These are phyloP conservation scores for Malus asiatica DNA, from an alignment of 306 rosid species.

Conservation along the genomic window DNA sequence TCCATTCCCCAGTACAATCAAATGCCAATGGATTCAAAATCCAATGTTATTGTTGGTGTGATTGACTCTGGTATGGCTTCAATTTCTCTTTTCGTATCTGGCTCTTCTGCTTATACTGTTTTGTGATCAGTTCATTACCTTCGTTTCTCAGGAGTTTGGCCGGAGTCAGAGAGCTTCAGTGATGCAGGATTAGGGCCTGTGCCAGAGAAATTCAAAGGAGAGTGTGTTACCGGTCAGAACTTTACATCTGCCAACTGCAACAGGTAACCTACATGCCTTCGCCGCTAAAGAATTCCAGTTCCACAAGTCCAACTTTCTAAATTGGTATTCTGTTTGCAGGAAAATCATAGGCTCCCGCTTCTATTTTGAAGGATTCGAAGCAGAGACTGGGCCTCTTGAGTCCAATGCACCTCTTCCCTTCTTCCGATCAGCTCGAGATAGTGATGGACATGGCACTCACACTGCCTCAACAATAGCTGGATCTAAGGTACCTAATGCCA, in stretches of 20 bases:
- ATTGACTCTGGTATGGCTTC: slow-evolving; percentile 50
- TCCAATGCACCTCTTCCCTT: slow-evolving; percentile 19
- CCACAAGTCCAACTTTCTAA: background rate
- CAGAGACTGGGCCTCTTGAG: slow-evolving; percentile 43
- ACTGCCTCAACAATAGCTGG: slow-evolving; percentile 75
- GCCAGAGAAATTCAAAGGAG: slow-evolving; percentile 58
- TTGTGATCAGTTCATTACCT: background rate
- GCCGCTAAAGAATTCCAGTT: background rate
- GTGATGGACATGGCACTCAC: slow-evolving; percentile 69
- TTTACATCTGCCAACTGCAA: slow-evolving; percentile 61
- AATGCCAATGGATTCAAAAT: slow-evolving; percentile 21
- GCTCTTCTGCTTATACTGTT: background rate
- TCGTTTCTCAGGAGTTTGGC: slow-evolving; percentile 55
- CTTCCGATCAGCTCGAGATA: slow-evolving; percentile 48
- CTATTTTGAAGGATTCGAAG: slow-evolving; percentile 43
- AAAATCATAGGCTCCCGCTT: slow-evolving; percentile 57
- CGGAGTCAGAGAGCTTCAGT: slow-evolving; percentile 62
- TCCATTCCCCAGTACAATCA: slow-evolving; percentile 18
- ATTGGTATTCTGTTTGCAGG: slow-evolving; percentile 22
- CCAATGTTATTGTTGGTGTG: slow-evolving; percentile 56
- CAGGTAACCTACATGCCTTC: slow-evolving; percentile 32
- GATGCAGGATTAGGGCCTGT: slow-evolving; percentile 61
- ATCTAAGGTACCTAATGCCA: slow-evolving; percentile 35
- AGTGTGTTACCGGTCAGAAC: slow-evolving; percentile 48
- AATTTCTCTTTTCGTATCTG: background rate